Evolutionary conservation across 345 rosid species (phyloP), one percentile per base, ranked within the genome.

Genomic region (Stellera chamaejasme): DNA sequence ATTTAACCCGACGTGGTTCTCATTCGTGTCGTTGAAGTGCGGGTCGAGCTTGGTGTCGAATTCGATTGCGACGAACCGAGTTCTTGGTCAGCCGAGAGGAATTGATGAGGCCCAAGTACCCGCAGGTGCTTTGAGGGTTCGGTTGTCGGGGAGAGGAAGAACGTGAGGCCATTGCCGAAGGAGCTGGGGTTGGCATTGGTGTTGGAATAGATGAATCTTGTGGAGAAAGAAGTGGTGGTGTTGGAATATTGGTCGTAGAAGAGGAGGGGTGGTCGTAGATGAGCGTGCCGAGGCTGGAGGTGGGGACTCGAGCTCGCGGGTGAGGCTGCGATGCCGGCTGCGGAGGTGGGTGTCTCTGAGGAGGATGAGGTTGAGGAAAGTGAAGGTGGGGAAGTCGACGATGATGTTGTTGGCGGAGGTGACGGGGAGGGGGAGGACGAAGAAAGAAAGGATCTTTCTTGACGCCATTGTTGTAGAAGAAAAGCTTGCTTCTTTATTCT

Each of bases 261-360:
- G 4, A 59, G 73, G 62, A 94, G 4, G 99, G 99, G 61, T 71
- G 27, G 70, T 64, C 67, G 85, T 90, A 94, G 58, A 90, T 73
- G 10, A 79, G 72, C 10, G 85, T 66, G 19, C 99, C 96, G 11
- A 90, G 77, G 87, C 92, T 83, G 3, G 97, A 80, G 61, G 88
- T 79, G 8, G 99, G 99, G 43, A 94, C 96, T 0, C 75, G 2
- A 77, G 75, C 69, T 87, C 97, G 6, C 88, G 62, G 1, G 97
- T 94, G 74, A 94, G 97, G 44, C 96, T 2, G 87, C 60, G 16
- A 72, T 79, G 48, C 97, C 99, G n/a, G 59, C 80, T 62, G 11
- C 81, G 75, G 67, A 94, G 88, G 54, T 87, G 89, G 55, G 96
- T 80, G 57, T 90, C 95, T 11, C 97, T 97, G 25, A 90, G 92